Base-by-base conservation (phyloP, 2,329 filamentous ascomycete species). In the Byssothecium circinans region DNA sequence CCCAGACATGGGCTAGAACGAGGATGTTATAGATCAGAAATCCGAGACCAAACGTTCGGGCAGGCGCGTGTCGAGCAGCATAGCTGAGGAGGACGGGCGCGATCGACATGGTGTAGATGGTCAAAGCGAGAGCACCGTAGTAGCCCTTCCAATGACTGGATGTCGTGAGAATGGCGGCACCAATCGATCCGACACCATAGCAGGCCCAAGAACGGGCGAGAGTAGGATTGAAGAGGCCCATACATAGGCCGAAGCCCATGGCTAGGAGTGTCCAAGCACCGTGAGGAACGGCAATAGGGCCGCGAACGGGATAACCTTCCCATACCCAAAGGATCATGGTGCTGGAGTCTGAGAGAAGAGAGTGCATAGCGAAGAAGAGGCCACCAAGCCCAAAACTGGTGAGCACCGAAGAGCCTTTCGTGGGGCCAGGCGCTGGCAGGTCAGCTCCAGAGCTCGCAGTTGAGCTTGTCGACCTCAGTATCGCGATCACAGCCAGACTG, bases 301-400 rank as follows among this genome's bases (percentile, higher is more conserved):
- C 94, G 41, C 88, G 84, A 33, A 97, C 83, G 12, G 94, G 94
- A 62, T 88, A 99, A 6, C 94, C 94, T 60, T 96, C 91, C 94
- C 94, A 99, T 2, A 90, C 90, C 94, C 94, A 99, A 14, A 91
- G 80, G 48, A 97, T 96, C 91, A 99, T 97, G 44, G 94, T 99
- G 75, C 94, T 97, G 0, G 91, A 95, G 68, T 99, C 94, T 0
- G 94, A 96, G 10, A 99, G 81, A 8, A 99, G 78, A 1, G 91
- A 96, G 68, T 97, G 94, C 64, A 97, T 79, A 4, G 82, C 89
- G 64, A 99, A 99, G 65, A 96, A 80, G 7, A 96, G 72, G 23
- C 91, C 92, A 19, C 83, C 91, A 45, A 97, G 72, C 49, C 94
- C 90, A 40, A 94, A 73, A 8, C 85, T 88, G 23, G 90, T 84